Percentiles rank a stretch among this genome's conserved stretches.
phyloP scores from a whole-genome alignment of 768 basidiomycete genomes.

The Tylopilus sp. region DNA sequence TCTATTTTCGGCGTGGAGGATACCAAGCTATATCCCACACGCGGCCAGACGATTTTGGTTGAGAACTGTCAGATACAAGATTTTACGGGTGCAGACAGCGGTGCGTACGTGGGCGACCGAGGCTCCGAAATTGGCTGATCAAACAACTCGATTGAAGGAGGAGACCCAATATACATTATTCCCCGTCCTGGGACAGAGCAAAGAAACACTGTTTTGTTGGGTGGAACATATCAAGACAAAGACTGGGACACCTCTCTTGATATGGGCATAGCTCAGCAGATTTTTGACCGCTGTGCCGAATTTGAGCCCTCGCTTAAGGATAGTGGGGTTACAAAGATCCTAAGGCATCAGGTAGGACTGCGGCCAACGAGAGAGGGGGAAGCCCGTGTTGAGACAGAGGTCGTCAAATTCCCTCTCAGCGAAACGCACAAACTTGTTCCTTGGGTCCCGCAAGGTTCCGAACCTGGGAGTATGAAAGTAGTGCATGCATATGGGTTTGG shows the following conservation, averaged over 20 bases:
- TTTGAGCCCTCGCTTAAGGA: slow-evolving; percentile 35
- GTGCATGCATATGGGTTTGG: slow-evolving; percentile 65
- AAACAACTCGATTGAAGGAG: slow-evolving; percentile 15
- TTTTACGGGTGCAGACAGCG: slow-evolving; percentile 23
- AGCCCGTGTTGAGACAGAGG: slow-evolving; percentile 51
- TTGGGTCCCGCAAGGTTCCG: slow-evolving; percentile 19
- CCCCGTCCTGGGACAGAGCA: slow-evolving; percentile 48
- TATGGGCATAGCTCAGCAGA: slow-evolving; percentile 38
- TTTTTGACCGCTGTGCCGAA: slow-evolving; percentile 44
- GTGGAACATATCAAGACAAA: slow-evolving; percentile 51
- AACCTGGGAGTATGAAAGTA: slow-evolving; percentile 29
- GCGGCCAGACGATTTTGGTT: slow-evolving; percentile 82
- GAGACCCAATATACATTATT: slow-evolving; percentile 53
- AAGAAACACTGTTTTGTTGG: slow-evolving; percentile 46
- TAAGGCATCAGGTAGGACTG: slow-evolving; percentile 56
- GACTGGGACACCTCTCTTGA: slow-evolving; percentile 51
- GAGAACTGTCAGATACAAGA: slow-evolving; percentile 59
- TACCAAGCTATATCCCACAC: slow-evolving; percentile 64
- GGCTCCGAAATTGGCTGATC: neutral
- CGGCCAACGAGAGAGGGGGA: slow-evolving; percentile 56
- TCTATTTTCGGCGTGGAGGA: slow-evolving; percentile 83
- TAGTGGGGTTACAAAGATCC: slow-evolving; percentile 38
- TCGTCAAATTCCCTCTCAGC: slow-evolving; percentile 34
- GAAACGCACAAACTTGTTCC: slow-evolving; percentile 16
- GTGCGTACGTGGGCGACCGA: slow-evolving; percentile 17